Conservation (phyloP, 2,329 filamentous ascomycete genomes). For the Westerdykella aurantiaca region DNA sequence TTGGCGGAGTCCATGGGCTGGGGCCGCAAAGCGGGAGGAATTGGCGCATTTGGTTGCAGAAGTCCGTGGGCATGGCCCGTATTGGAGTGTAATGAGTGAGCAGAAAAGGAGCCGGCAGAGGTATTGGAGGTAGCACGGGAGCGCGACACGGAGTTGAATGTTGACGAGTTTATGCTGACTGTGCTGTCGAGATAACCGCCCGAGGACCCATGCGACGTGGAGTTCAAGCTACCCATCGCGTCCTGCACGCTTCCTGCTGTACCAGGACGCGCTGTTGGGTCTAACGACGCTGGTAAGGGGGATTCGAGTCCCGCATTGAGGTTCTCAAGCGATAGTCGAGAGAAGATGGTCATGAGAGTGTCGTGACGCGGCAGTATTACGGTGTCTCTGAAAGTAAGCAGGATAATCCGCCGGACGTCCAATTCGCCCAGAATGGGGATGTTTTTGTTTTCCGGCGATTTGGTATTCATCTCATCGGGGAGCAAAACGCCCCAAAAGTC, state of each 20-base stretch:
- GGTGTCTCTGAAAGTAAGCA: constrained; percentile 81
- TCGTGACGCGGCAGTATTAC: constrained; percentile 88
- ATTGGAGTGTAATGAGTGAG: constrained; percentile 33
- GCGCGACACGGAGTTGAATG: constrained; percentile 48
- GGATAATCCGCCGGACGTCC: constrained; percentile 81
- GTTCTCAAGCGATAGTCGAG: constrained; percentile 78
- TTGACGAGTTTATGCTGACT: constrained; percentile 48
- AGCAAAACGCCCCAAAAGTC: constrained; percentile 82
- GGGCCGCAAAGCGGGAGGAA: constrained; percentile 19
- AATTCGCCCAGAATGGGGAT: constrained; percentile 52
- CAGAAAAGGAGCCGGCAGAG: constrained; percentile 45
- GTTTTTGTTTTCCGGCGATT: constrained; percentile 39
- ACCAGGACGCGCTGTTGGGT: constrained; percentile 19
- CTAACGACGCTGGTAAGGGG: constrained; percentile 20
- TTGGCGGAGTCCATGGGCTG: constrained; percentile 55
- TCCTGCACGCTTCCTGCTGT: constrained; percentile 26
- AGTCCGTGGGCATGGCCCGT: constrained; percentile 12
- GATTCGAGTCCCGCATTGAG: constrained; percentile 43
- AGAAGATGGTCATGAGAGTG: constrained; percentile 82
- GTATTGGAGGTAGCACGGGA: constrained; percentile 85
- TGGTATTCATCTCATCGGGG: constrained; percentile 43
- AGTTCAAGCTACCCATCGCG: constrained; percentile 64
- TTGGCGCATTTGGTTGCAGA: constrained; percentile 14
- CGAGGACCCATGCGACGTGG: constrained; percentile 62
- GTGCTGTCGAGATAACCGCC: constrained; percentile 69